Evolutionary conservation across 257 asterid genomes (phyloP).

Genomic region (Capsicum baccatum): DNA sequence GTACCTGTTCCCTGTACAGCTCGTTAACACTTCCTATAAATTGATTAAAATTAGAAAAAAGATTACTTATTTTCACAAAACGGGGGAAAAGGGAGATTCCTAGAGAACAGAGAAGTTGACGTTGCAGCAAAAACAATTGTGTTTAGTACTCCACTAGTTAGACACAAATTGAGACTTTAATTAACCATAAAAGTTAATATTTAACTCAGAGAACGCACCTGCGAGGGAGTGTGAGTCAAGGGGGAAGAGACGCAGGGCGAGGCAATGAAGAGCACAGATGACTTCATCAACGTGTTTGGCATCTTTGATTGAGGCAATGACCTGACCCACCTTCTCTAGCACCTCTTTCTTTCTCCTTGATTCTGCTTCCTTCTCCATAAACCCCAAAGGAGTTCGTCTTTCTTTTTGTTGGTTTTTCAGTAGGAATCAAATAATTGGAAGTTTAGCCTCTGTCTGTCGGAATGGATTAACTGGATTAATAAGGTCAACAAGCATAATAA

Average conservation of each 20-base stretch:
- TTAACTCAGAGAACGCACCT: slow-evolving; percentile 39
- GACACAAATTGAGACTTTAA: not conserved
- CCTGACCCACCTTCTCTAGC: slow-evolving; percentile 64
- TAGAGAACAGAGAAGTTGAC: not conserved
- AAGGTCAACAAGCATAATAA: not conserved
- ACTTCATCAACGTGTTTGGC: slow-evolving; percentile 75
- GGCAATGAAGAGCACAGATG: slow-evolving; percentile 68
- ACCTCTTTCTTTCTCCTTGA: slow-evolving; percentile 40
- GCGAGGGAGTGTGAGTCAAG: slow-evolving; percentile 50
- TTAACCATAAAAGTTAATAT: not conserved
- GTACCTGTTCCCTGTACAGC: slow-evolving; percentile 64
- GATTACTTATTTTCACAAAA: not conserved
- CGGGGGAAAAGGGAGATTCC: not conserved
- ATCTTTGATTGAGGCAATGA: slow-evolving; percentile 53
- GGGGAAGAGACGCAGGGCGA: slow-evolving; percentile 69
- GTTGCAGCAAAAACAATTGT: not conserved
- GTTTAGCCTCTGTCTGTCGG: not conserved
- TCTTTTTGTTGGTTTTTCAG: not conserved
- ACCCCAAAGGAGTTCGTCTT: not conserved
- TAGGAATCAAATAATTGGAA: not conserved
- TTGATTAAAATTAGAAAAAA: not conserved
- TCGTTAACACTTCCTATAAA: slow-evolving; percentile 64
- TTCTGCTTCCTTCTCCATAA: slow-evolving; percentile 44
- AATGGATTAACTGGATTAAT: not conserved
- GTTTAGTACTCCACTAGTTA: not conserved